Conservation (phyloP, 2,329 filamentous ascomycete genomes). For the Knoxdaviesia capensis region DNA sequence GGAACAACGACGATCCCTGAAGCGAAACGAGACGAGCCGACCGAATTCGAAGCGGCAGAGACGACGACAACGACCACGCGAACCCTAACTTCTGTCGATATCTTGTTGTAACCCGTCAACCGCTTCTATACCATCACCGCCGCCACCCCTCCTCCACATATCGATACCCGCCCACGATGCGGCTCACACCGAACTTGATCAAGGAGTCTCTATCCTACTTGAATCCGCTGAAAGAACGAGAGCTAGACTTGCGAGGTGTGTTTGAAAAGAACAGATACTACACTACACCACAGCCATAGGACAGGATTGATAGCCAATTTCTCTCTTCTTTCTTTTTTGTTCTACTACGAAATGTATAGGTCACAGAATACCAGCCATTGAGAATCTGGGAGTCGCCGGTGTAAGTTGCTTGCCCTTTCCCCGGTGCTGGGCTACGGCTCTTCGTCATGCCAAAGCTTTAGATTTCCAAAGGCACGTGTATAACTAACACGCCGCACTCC, state of each 20-base stretch:
- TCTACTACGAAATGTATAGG: constrained; percentile 40
- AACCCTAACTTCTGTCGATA: background rate
- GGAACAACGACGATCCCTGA: too few relatives aligned
- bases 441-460: background rate
- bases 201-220: constrained; percentile 90
- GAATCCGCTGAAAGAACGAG: constrained; percentile 95
- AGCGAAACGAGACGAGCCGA: too few relatives aligned
- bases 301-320: constrained; percentile 66
- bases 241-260: constrained; percentile 98
- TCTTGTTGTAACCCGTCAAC: background rate
- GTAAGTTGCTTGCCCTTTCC: constrained; percentile 29
- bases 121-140: background rate
- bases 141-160: too few relatives aligned
- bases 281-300: constrained; percentile 44
- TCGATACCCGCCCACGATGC: constrained; percentile 37
- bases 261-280: constrained; percentile 93
- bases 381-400: constrained; percentile 89
- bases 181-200: constrained; percentile 90
- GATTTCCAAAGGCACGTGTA: background rate
- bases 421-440: background rate
- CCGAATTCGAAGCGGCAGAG: too few relatives aligned
- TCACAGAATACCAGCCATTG: constrained; percentile 92
- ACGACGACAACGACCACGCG: background rate
- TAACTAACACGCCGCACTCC: background rate
- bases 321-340: constrained; percentile 13